Base-by-base conservation (phyloP, 2,329 filamentous ascomycete genomes). In the Epichloe gansuensis region DNA sequence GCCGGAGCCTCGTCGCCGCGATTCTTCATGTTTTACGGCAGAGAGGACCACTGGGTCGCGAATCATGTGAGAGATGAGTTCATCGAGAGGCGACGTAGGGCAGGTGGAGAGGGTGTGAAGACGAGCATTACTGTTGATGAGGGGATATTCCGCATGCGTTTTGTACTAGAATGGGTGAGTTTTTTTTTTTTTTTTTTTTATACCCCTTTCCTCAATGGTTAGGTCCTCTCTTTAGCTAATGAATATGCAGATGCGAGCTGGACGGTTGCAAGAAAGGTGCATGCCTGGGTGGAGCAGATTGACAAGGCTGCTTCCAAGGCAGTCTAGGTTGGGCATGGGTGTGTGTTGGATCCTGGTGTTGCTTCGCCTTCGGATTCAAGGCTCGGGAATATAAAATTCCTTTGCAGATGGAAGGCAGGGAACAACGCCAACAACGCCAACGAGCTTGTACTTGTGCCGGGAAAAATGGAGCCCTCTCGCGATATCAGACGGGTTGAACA, bases 41-140 rank as follows among this genome's bases (percentile, higher is more conserved):
- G 74, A 55, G 66, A 76, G 49, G 82, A 85, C 55, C 75, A 82
- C 53, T 85, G 82, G 82, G 78, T 85, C 1, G 75, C 77, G 3
- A 68, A 79, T 47, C 68, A 73, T 48, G 71, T 74, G 46, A 70
- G 81, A 8, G 78, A 83, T 57, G 71, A 71, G 31, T 77, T 85
- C 54, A 78, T 84, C 51, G 50, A 54, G 46, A 35, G 50, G 31
- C 11, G 53, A 17, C 34, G 53, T 2, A 37, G 43, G 48, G 68
- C 67, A 45, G 65, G 64, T 43, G 65, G 71, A 54, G 63, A 60
- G 59, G 62, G 63, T 62, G 70, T 69, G 6, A 67, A 71, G 55
- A 74, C 75, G 0, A 69, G 67, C 53, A 70, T 82, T 48, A 63
- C 75, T 37, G 69, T 85, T 38, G 80, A 83, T 52, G 73, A 80